These are phyloP conservation scores for Globisporangium polare DNA, from an alignment of 352 stramenopile genomes.

Conservation along the genomic window DNA sequence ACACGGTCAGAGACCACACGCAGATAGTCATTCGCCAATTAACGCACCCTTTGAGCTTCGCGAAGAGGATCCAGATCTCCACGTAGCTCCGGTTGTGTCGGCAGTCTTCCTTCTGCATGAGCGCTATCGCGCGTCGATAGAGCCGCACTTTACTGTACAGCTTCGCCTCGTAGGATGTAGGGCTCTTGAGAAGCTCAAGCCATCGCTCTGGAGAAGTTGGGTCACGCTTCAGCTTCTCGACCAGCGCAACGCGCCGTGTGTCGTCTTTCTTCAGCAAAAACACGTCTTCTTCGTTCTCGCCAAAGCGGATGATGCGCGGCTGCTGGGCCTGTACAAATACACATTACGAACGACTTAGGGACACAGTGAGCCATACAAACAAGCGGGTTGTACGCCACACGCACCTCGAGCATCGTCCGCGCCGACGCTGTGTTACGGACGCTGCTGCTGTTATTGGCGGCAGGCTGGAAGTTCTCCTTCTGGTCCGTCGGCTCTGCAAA, in stretches of 20 bases:
- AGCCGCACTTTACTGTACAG: conserved; percentile 40
- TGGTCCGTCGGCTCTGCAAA: conserved; percentile 16
- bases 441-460: conserved; percentile 15
- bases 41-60: conserved; percentile 43
- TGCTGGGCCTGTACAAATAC: conserved; percentile 16
- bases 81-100: conserved; percentile 35
- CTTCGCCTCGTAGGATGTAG: conserved; percentile 35
- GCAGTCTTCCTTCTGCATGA: conserved; percentile 29
- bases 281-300: conserved; percentile 53
- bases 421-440: background rate
- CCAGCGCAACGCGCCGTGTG: conserved; percentile 31
- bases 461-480: conserved; percentile 41
- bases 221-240: conserved; percentile 46
- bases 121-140: conserved; percentile 36
- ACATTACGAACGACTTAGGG: no score
- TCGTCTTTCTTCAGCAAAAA: conserved; percentile 57
- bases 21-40: background rate
- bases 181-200: conserved; percentile 50
- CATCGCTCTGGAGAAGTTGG: conserved; percentile 40
- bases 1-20: background rate
- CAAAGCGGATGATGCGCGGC: conserved; percentile 42
- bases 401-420: conserved; percentile 17
- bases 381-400: no score
- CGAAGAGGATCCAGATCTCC: conserved; percentile 61
- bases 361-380: no score